Evolutionary conservation across 371 early-diverging fungal genomes (phyloP).

Genomic region (Actinomortierella wolfii): DNA sequence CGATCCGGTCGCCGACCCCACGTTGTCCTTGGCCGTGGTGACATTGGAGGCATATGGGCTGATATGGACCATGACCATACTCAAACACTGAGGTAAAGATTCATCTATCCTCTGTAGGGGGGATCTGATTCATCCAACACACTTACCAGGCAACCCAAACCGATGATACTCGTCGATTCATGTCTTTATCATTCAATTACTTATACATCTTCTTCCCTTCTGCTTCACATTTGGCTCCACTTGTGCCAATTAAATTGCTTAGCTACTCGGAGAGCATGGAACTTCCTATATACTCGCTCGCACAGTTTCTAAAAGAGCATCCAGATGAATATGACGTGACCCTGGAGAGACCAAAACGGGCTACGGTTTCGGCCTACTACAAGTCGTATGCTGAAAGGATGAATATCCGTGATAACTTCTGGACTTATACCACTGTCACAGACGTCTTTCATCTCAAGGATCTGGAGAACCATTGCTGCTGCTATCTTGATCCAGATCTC

Average conservation of each 20-base stretch:
- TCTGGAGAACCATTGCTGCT: conserved; percentile 38
- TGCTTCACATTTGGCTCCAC: too few species aligned
- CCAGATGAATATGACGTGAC: conserved; percentile 18
- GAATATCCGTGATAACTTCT: conserved; percentile 32
- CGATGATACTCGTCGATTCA: not conserved
- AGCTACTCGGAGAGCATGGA: conserved; percentile 48
- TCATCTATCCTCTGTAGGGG: too few species aligned
- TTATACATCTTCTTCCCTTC: not conserved
- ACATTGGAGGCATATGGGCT: conserved; percentile 45
- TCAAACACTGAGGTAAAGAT: conserved; percentile 45
- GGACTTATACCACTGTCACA: conserved; percentile 34
- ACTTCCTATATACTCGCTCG: conserved; percentile 31
- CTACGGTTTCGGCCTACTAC: conserved; percentile 43
- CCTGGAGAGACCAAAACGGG: conserved; percentile 33
- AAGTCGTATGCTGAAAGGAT: conserved; percentile 23
- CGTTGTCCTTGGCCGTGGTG: conserved; percentile 39
- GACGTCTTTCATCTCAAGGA: conserved; percentile 42
- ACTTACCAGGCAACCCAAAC: not conserved
- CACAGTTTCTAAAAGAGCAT: conserved; percentile 31
- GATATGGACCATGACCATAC: conserved; percentile 39
- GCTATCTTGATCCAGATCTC: conserved; percentile 18
- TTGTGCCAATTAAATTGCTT: not conserved
- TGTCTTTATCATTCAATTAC: not conserved
- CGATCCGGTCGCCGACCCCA: conserved; percentile 23
- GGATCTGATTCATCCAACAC: not conserved